Percentiles rank a stretch among this genome's conserved stretches.
Evolutionary conservation across 345 rosid species (phyloP).

Genomic region (Aquilaria malaccensis): DNA sequence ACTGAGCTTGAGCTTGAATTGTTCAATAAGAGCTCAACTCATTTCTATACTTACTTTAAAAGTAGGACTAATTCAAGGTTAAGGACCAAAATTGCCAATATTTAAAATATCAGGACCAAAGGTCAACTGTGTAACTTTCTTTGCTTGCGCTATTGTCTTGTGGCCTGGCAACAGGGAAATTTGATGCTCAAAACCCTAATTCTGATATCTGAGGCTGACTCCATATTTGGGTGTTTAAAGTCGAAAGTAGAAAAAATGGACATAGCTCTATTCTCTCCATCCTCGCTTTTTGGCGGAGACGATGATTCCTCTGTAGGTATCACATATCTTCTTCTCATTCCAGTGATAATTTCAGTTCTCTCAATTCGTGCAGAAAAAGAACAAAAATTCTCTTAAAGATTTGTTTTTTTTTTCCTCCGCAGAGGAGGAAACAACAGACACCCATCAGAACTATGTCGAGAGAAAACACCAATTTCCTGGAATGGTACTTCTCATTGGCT

Average conservation of each 20-base stretch:
- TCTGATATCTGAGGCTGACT: too few relatives aligned
- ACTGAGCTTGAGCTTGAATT: too few relatives aligned
- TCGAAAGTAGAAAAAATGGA: constrained; percentile 39
- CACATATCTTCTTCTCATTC: constrained; percentile 9
- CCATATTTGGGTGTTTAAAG: too few relatives aligned
- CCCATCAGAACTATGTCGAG: constrained; percentile 58
- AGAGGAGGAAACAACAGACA: constrained; percentile 41
- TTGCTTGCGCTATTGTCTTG: too few relatives aligned
- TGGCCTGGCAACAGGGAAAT: too few relatives aligned
- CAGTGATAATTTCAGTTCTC: neutral
- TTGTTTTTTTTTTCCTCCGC: neutral
- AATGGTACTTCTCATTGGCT: constrained; percentile 37
- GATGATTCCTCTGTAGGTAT: constrained; percentile 37
- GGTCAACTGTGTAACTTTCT: too few relatives aligned
- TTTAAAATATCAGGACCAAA: too few relatives aligned
- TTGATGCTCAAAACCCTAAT: too few relatives aligned
- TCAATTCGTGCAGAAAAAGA: neutral
- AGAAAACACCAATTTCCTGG: constrained; percentile 81
- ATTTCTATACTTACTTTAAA: too few relatives aligned
- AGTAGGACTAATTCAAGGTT: too few relatives aligned
- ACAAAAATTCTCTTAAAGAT: neutral
- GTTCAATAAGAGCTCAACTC: too few relatives aligned
- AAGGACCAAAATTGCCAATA: too few relatives aligned
- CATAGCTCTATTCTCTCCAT: constrained; percentile 90
- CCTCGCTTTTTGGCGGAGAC: constrained; percentile 68